Conservation (phyloP, 768 basidiomycete species). For the Suillus variegatus region DNA sequence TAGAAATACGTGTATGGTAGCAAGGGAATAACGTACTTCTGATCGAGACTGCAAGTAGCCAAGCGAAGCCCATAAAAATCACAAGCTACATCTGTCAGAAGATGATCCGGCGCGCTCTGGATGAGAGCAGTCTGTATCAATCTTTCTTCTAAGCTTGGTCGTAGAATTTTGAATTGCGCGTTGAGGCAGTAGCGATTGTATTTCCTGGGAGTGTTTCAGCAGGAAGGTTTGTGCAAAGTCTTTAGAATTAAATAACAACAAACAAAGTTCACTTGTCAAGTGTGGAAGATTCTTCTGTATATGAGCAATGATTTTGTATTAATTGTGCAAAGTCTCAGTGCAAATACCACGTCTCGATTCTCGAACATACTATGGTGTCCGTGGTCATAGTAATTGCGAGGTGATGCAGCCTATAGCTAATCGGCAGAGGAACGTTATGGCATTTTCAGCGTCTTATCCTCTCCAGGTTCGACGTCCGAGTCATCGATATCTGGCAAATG, state of each 20-base stretch:
- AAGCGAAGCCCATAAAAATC: slow-evolving; percentile 87
- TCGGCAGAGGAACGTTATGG: no score
- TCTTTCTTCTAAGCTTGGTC: neutral
- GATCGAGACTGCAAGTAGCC: slow-evolving; percentile 81
- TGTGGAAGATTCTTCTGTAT: no score
- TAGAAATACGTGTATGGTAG: neutral
- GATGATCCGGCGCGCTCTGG: slow-evolving; percentile 74
- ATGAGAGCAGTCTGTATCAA: slow-evolving; percentile 85
- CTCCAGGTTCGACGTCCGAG: no score
- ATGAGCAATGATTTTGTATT: no score
- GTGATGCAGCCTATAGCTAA: no score
- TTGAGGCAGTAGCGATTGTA: neutral
- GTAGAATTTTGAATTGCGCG: neutral
- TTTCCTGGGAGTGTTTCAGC: neutral
- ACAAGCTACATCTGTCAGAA: slow-evolving; percentile 84
- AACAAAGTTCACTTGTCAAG: slow-evolving; percentile 8
- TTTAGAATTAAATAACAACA: slow-evolving; percentile 19
- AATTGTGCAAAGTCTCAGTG: no score
- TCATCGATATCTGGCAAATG: no score
- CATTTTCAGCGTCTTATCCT: no score
- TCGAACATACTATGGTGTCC: no score
- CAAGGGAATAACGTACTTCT: slow-evolving; percentile 49
- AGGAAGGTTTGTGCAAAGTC: neutral
- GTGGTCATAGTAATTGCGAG: no score
- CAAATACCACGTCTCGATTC: no score